Evolutionary conservation across 768 basidiomycete species (phyloP).

Genomic region (Hebeloma cylindrosporum): DNA sequence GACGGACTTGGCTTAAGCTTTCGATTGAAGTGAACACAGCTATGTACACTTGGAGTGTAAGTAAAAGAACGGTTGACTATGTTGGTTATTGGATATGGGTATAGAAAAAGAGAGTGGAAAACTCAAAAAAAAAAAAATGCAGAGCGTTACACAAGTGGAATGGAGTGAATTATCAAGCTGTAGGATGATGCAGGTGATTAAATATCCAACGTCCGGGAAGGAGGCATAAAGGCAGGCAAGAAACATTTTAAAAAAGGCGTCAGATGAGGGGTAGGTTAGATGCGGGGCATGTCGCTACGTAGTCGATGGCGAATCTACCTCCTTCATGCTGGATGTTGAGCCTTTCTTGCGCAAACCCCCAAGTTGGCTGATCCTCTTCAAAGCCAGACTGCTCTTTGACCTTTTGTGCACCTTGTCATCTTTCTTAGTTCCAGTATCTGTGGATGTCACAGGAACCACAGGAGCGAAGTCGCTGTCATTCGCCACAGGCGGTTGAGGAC

Average conservation of each 20-base stretch:
- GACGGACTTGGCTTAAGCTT: slow-evolving; percentile 5
- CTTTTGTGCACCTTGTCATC: slow-evolving; percentile 48
- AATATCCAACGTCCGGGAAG: slow-evolving; percentile 22
- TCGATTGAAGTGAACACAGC: not conserved
- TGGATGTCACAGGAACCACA: slow-evolving; percentile 34
- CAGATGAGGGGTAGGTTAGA: slow-evolving; percentile 5
- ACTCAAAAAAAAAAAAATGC: slow-evolving; percentile 16
- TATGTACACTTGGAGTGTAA: not conserved
- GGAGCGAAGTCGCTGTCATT: slow-evolving; percentile 38
- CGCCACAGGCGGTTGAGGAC: slow-evolving; percentile 30
- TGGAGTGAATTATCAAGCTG: slow-evolving; percentile 24
- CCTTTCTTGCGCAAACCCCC: slow-evolving; percentile 52
- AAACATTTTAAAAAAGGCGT: slow-evolving; percentile 7
- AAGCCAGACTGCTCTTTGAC: slow-evolving; percentile 55
- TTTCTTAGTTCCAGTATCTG: slow-evolving; percentile 23
- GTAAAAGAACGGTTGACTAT: slow-evolving; percentile 10
- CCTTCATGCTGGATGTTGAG: slow-evolving; percentile 48
- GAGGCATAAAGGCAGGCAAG: slow-evolving; percentile 7
- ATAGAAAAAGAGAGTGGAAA: slow-evolving; percentile 17
- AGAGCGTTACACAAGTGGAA: slow-evolving; percentile 15
- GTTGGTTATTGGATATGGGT: slow-evolving; percentile 22
- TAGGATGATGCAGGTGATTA: slow-evolving; percentile 23
- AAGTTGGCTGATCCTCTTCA: slow-evolving; percentile 54
- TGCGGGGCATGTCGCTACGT: slow-evolving; percentile 10
- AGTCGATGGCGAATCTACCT: slow-evolving; percentile 22